These are phyloP conservation scores for Hapsidospora chrysogenum DNA, from an alignment of 495 filamentous ascomycete genomes.

Conservation along the genomic window DNA sequence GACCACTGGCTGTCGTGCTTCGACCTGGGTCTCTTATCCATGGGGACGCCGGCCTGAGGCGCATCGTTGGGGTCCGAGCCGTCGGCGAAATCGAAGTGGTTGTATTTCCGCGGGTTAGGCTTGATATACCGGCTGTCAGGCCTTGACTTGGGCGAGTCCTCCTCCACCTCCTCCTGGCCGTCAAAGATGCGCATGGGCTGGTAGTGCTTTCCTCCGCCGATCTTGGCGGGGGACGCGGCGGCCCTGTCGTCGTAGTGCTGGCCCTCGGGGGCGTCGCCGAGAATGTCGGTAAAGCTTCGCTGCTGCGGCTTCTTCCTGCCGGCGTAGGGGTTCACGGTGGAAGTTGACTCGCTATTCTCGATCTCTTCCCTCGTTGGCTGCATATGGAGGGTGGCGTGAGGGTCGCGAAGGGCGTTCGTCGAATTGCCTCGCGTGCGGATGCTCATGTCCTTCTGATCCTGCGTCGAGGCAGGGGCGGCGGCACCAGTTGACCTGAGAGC, in stretches of 20 bases:
- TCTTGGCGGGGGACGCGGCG: constrained; percentile 33
- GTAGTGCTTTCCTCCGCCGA: constrained; percentile 53
- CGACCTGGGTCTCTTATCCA: constrained; percentile 27
- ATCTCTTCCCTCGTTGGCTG: constrained; percentile 46
- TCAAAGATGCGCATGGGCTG: constrained; percentile 55
- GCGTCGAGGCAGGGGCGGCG: constrained; percentile 4
- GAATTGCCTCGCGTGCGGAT: constrained; percentile 26
- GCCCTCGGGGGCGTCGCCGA: constrained; percentile 23
- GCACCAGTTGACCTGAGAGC: constrained; percentile 25
- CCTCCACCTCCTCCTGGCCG: constrained; percentile 27
- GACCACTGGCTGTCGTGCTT: constrained; percentile 62
- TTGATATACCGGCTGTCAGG: constrained; percentile 34
- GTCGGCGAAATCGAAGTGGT: constrained; percentile 75
- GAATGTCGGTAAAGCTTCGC: constrained; percentile 34
- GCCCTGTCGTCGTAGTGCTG: constrained; percentile 18
- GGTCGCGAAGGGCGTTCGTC: constrained; percentile 38
- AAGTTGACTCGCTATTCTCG: constrained; percentile 21
- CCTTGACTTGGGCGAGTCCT: constrained; percentile 17
- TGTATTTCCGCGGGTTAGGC: constrained; percentile 54
- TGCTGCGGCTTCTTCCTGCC: constrained; percentile 24
- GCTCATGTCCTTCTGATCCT: constrained; percentile 9
- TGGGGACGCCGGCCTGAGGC: constrained; percentile 9
- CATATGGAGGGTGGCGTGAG: constrained; percentile 61
- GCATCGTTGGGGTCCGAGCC: constrained; percentile 28
- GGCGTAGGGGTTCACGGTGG: constrained; percentile 35